Evolutionary conservation across 306 rosid species (phyloP).

Genomic region (Corylus avellana): DNA sequence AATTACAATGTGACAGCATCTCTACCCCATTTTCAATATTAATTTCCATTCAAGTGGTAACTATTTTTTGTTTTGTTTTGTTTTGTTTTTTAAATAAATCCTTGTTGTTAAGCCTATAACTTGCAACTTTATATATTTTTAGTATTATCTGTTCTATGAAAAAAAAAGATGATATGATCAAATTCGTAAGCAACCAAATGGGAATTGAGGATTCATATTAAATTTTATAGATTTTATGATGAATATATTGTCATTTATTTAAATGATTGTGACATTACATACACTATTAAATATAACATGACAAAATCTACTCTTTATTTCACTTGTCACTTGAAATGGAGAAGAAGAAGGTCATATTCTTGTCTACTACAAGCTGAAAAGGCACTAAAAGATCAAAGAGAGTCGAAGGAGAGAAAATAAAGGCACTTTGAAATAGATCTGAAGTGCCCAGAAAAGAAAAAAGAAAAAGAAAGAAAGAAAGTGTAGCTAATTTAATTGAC

Average conservation of each 20-base stretch:
- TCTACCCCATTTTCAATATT: background rate
- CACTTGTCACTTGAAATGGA: too few relatives aligned
- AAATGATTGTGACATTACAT: too few relatives aligned
- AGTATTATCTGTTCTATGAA: background rate
- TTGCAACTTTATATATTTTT: background rate
- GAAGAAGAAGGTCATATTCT: too few relatives aligned
- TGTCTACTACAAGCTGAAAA: background rate
- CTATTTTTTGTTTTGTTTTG: too few relatives aligned
- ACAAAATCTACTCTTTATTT: too few relatives aligned
- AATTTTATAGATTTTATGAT: too few relatives aligned
- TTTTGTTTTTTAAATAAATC: background rate
- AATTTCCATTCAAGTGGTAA: too few relatives aligned
- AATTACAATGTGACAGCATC: background rate
- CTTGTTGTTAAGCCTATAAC: background rate
- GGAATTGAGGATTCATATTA: background rate
- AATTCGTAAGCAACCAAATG: background rate
- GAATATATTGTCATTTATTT: too few relatives aligned
- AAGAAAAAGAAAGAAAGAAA: too few relatives aligned
- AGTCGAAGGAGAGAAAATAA: slow-evolving; percentile 3
- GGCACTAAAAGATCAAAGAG: slow-evolving; percentile 2
- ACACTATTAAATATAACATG: too few relatives aligned
- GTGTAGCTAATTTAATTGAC: background rate
- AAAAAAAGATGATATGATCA: background rate
- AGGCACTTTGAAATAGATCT: slow-evolving; percentile 24
- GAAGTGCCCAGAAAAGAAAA: background rate